Conservation (phyloP, 2,329 filamentous ascomycete genomes). For the Cordyceps farinosa region DNA sequence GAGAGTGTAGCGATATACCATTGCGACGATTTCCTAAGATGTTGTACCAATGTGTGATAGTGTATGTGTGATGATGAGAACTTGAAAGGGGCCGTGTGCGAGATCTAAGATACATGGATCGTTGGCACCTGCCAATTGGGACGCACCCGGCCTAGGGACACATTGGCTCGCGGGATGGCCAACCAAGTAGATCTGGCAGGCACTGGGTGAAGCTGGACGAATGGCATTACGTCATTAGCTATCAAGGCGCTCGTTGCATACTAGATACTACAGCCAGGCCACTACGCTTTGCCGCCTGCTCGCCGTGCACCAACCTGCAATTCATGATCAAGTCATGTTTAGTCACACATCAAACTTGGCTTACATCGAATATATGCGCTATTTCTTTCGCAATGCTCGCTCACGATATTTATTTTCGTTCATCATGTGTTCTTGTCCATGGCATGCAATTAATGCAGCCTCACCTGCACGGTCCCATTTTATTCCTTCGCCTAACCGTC, state of each 20-base stretch:
- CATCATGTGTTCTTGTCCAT: not conserved
- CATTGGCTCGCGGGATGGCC: not conserved
- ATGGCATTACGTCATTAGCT: too few relatives aligned
- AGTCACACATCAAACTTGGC: too few relatives aligned
- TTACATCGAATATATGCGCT: too few relatives aligned
- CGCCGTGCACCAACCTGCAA: too few relatives aligned
- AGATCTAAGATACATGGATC: not conserved
- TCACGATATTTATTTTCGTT: not conserved
- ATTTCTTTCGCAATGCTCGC: too few relatives aligned
- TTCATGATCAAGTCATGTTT: too few relatives aligned
- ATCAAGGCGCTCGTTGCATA: too few relatives aligned
- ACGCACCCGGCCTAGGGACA: not conserved
- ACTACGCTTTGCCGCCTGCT: too few relatives aligned
- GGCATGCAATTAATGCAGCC: not conserved
- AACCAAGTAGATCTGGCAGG: not conserved
- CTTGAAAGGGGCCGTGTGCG: not conserved
- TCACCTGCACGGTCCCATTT: not conserved
- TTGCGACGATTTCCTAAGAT: slow-evolving; percentile 5
- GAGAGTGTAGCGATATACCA: slow-evolving; percentile 19
- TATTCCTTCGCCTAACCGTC: not conserved
- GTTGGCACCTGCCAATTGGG: not conserved
- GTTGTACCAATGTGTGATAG: not conserved
- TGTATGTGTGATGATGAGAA: not conserved
- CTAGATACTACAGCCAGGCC: too few relatives aligned
- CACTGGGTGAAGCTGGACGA: not conserved